phyloP scores from a whole-genome alignment of 2,329 filamentous ascomycete species.

The Hymenotorrendiella dingleyae region DNA sequence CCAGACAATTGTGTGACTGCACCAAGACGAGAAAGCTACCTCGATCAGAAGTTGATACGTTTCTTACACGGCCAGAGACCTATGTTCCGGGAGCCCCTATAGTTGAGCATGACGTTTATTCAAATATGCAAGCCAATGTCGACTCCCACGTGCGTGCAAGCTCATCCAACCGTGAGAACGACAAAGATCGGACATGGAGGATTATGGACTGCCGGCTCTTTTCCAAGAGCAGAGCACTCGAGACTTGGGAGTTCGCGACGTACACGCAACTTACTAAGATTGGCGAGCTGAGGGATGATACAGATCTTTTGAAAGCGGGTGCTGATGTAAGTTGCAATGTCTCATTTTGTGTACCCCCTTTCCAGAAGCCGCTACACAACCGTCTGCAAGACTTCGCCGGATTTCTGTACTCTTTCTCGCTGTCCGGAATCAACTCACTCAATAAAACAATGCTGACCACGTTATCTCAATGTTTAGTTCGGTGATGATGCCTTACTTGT shows the following conservation, averaged over 20 bases:
- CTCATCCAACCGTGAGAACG: background rate
- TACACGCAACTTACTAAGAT: slow-evolving; percentile 19
- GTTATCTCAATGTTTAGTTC: too few species aligned
- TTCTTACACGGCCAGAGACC: slow-evolving; percentile 10
- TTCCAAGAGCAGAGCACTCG: background rate
- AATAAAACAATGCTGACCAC: too few species aligned
- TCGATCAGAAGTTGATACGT: slow-evolving; percentile 12
- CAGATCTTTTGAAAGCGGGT: slow-evolving; percentile 22
- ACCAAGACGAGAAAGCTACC: slow-evolving; percentile 14
- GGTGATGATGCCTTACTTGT: slow-evolving; percentile 15
- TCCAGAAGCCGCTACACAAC: too few species aligned
- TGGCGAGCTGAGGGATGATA: slow-evolving; percentile 26
- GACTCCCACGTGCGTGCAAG: background rate
- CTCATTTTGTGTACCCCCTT: too few species aligned
- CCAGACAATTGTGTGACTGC: slow-evolving; percentile 15
- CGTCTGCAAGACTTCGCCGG: too few species aligned
- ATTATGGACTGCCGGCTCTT: background rate
- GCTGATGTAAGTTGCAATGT: too few species aligned
- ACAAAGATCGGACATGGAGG: background rate
- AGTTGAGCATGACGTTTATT: background rate
- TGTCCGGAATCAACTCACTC: too few species aligned
- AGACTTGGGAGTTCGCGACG: slow-evolving; percentile 23
- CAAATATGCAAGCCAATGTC: background rate
- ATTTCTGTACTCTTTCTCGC: too few species aligned
- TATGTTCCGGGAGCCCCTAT: slow-evolving; percentile 3